Base-by-base conservation (phyloP, 108 stramenopile genomes). In the Chaetoceros tenuissimus region DNA sequence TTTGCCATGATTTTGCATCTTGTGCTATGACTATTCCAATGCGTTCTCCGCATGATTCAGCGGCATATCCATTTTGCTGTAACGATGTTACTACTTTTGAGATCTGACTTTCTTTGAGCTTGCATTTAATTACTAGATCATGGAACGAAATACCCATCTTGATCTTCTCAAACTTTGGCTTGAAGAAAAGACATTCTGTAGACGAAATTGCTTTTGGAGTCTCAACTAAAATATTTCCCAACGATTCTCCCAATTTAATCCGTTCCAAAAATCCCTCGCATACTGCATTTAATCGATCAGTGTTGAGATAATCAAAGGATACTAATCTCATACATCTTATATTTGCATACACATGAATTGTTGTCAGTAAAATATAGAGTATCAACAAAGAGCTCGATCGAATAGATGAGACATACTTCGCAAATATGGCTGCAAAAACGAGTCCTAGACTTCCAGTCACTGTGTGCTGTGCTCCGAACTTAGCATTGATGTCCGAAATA, bases 391-490 rank as follows among this genome's bases (percentile, higher is more conserved):
- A 43, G 2, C 27, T 23, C 18, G 55, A 31, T 3, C 48, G 27
- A 3, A 74, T 62, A 18, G 48, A n/a, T 17, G 67, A 53, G 13
- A 77, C 75, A 55, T 81, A 78, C 43, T 72, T 71, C 1, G 84
- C 85, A 47, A 82, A 67, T 16, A 85, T 31, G 22, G 74, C 82
- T 18, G 89, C 76, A 58, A 79, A 75, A 0, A 91, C 57, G 30
- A 91, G 64, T 24, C 89, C 89, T 23, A 85, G 25, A 24, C 80
- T 78, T n/a, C 81, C 89, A 7, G 85, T 73, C 27, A 86, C 76
- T 19, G 89, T 87, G 31, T 86, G 68, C 46, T 91, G 89, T 13
- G 89, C 85, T 8, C 89, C 89, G 68, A 71, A 82, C 57, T 91
- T 91, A 60, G 84, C 89, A 46, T 75, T 74, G 30, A 80, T 75